Percentiles rank a stretch among this genome's conserved stretches.
phyloP scores from a whole-genome alignment of 169 alveolate genomes.

The Plasmodium malariae region DNA sequence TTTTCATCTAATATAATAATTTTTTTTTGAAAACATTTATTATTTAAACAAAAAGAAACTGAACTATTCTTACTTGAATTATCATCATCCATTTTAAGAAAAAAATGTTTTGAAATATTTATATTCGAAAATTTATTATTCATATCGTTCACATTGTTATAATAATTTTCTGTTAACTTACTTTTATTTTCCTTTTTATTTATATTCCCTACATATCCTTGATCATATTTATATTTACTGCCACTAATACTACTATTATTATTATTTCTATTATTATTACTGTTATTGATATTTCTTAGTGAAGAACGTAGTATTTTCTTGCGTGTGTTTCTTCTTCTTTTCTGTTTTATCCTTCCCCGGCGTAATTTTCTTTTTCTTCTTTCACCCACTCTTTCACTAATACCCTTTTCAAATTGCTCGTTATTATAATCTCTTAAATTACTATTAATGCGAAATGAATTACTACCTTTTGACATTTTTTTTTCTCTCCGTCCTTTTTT shows the following conservation, averaged over 20 bases:
- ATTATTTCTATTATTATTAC: neutral
- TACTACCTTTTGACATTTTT: neutral
- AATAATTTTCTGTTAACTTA: neutral
- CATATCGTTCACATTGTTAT: constrained; percentile 4
- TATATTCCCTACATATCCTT: neutral
- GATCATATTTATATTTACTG: neutral
- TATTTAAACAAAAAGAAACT: neutral
- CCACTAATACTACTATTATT: neutral
- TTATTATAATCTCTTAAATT: neutral
- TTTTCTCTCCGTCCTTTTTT: neutral
- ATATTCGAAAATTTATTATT: constrained; percentile 42
- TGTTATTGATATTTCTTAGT: neutral
- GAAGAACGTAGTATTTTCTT: neutral
- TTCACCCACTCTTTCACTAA: neutral
- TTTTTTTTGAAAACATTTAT: constrained; percentile 3
- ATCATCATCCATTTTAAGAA: constrained; percentile 66
- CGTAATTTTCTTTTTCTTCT: constrained; percentile 1
- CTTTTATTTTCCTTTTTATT: constrained; percentile 11
- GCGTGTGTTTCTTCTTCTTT: neutral
- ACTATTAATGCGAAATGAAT: neutral
- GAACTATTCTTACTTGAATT: constrained; percentile 49
- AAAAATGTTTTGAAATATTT: constrained; percentile 49
- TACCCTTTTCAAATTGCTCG: neutral
- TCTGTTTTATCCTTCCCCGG: neutral
- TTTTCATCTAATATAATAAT: constrained; percentile 44